phyloP scores from a whole-genome alignment of 495 filamentous ascomycete genomes.

The Pyrenopolyporus hunteri region DNA sequence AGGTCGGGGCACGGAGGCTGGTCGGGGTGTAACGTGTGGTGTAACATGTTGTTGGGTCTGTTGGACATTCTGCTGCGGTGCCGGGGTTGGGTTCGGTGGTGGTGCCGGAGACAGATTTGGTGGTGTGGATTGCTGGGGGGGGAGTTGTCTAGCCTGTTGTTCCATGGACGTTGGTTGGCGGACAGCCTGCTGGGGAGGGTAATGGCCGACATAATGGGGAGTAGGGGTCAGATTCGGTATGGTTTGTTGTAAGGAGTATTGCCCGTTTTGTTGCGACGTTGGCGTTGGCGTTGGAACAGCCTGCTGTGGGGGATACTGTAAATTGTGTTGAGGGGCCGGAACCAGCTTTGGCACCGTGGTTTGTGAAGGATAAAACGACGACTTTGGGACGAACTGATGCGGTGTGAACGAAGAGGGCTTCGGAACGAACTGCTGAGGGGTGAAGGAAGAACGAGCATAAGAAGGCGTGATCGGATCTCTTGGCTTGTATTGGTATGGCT shows the following conservation, averaged over 20 bases:
- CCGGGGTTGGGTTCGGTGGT: neutral
- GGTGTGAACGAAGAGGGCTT: constrained; percentile 29
- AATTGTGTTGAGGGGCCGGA: constrained; percentile 8
- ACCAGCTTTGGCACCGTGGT: constrained; percentile 2
- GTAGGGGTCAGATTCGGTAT: neutral
- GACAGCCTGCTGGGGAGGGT: neutral
- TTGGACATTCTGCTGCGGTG: constrained; percentile 8
- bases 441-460: constrained; percentile 44
- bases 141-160: neutral
- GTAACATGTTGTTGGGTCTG: constrained; percentile 17
- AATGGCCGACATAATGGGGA: neutral
- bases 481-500: constrained; percentile 64
- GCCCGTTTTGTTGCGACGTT: constrained; percentile 9
- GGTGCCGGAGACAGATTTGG: too few relatives aligned
- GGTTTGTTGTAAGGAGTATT: neutral
- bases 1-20: constrained; percentile 24
- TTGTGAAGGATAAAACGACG: constrained; percentile 22
- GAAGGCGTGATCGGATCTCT: constrained; percentile 45
- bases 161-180: neutral
- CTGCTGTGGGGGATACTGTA: constrained; percentile 15
- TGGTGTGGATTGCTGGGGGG: neutral
- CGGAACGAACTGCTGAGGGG: constrained; percentile 49
- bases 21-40: constrained; percentile 28
- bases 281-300: constrained; percentile 4
- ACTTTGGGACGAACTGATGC: constrained; percentile 33